Evolutionary conservation across 306 rosid genomes (phyloP).

Genomic region (Sindora glabra): DNA sequence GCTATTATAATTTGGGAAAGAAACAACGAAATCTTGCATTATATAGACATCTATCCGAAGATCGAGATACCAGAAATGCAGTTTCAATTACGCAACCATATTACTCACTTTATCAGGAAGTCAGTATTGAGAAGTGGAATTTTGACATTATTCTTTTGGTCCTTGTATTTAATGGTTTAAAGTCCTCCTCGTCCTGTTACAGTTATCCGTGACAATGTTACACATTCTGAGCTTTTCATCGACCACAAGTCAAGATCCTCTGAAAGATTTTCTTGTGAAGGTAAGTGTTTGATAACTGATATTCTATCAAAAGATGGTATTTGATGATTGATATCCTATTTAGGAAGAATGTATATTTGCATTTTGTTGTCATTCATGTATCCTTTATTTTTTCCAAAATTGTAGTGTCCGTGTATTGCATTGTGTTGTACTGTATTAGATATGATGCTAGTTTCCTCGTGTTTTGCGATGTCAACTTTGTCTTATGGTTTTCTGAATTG

Average conservation of each 20-base stretch:
- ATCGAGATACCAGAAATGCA: not conserved
- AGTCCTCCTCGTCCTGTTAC: conserved; percentile 21
- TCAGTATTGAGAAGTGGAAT: not conserved
- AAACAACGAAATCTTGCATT: not conserved
- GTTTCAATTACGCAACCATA: not conserved
- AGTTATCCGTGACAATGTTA: conserved; percentile 82
- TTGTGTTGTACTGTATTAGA: too few relatives aligned
- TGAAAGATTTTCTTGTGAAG: conserved; percentile 71
- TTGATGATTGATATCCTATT: too few relatives aligned
- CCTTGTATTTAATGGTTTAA: conserved; percentile 1
- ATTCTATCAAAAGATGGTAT: too few relatives aligned
- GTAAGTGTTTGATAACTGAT: conserved; percentile 30
- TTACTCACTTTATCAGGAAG: not conserved
- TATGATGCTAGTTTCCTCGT: not conserved
- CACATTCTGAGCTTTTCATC: conserved; percentile 69
- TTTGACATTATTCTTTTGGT: conserved; percentile 1
- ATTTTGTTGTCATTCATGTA: too few relatives aligned
- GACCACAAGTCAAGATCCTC: conserved; percentile 42
- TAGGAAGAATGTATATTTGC: too few relatives aligned
- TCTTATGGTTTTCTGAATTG: not conserved
- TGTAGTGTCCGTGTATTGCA: too few relatives aligned
- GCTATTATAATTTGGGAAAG: not conserved
- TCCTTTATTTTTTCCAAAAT: too few relatives aligned
- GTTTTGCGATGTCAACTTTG: not conserved
- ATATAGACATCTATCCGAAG: not conserved